A percentile compares a stretch with the other conserved stretches of the same genome.
Evolutionary conservation across 2,329 filamentous ascomycete genomes (phyloP).

Genomic region (Ambrosiella cleistominuta): DNA sequence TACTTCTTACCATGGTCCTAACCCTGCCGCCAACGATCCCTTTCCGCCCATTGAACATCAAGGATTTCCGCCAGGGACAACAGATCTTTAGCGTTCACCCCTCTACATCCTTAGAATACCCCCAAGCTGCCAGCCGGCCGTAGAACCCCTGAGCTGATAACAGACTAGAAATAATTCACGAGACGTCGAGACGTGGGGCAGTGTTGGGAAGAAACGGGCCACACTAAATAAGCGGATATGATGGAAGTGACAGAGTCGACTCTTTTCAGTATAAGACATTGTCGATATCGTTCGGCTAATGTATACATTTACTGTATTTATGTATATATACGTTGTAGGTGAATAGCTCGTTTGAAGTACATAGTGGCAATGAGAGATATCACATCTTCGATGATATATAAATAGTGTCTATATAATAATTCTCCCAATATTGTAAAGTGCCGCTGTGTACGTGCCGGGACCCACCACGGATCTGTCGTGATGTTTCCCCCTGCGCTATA

Average conservation of each 20-base stretch:
- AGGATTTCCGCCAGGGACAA: too few relatives aligned
- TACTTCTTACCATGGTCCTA: too few relatives aligned
- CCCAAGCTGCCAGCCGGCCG: not conserved
- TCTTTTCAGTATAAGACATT: too few relatives aligned
- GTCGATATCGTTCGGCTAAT: not conserved
- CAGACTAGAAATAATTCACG: too few relatives aligned
- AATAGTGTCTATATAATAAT: not conserved
- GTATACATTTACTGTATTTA: not conserved
- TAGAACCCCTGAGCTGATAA: not conserved
- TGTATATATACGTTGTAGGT: not conserved
- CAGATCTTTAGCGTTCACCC: too few relatives aligned
- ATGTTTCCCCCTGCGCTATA: not conserved
- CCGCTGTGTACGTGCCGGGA: not conserved
- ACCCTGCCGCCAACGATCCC: too few relatives aligned
- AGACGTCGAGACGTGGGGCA: too few relatives aligned
- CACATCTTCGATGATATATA: too few relatives aligned
- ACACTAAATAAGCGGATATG: too few relatives aligned
- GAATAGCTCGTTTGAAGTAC: not conserved
- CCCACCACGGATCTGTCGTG: not conserved
- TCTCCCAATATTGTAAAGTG: not conserved
- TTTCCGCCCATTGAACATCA: too few relatives aligned
- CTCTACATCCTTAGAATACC: not conserved
- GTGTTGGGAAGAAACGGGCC: too few relatives aligned
- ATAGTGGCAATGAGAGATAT: not conserved
- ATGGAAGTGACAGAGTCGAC: too few relatives aligned